A percentile compares a stretch with the other conserved stretches of the same genome.
Conservation (phyloP, 2,329 filamentous ascomycete species). For the Nigrospora sphaerica region DNA sequence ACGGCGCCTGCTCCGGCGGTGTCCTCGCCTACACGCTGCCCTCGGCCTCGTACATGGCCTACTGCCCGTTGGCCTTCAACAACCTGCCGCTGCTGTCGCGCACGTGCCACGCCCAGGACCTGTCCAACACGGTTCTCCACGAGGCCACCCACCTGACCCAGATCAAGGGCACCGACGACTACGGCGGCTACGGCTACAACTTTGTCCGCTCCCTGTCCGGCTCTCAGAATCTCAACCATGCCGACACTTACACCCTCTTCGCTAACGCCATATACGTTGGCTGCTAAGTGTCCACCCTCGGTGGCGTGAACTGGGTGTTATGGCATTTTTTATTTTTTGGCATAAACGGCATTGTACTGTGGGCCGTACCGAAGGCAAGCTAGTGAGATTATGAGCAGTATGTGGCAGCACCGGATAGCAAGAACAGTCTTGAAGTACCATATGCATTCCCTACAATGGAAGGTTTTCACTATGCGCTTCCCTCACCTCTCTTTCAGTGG, state of each 20-base stretch:
- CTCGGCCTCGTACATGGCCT: conserved; percentile 45
- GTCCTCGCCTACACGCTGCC: conserved; percentile 58
- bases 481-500: too few relatives aligned
- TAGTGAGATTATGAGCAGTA: too few relatives aligned
- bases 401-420: too few relatives aligned
- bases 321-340: too few relatives aligned
- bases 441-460: too few relatives aligned
- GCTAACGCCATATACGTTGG: conserved; percentile 29
- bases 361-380: too few relatives aligned
- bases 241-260: conserved; percentile 45
- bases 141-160: conserved; percentile 55
- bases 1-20: conserved; percentile 24
- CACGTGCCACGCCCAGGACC: conserved; percentile 57
- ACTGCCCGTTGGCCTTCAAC: conserved; percentile 55
- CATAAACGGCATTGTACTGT: too few relatives aligned
- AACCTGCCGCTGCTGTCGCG: conserved; percentile 38
- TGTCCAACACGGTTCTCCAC: conserved; percentile 58
- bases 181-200: conserved; percentile 47
- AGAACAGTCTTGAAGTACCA: too few relatives aligned
- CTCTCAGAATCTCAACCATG: conserved; percentile 50
- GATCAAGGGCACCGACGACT: conserved; percentile 52
- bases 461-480: too few relatives aligned
- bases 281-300: conserved; percentile 20
- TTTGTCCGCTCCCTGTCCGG: conserved; percentile 42
- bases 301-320: too few relatives aligned